Base-by-base conservation (phyloP, 1,284 basidiomycete species). In the Peniophora sp. region DNA sequence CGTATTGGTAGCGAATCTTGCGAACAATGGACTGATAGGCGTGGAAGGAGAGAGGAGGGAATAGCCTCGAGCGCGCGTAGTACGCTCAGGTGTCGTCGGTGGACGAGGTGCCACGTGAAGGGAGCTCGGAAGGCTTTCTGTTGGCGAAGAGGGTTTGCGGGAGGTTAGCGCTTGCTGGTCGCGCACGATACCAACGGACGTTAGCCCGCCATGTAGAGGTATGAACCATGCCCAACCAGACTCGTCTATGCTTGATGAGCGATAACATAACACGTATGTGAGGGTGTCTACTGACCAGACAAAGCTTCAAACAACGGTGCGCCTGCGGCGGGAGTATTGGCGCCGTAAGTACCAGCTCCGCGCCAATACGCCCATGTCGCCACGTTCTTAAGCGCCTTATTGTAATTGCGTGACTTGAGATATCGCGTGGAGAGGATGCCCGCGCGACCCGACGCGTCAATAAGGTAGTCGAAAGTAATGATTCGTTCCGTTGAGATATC, bases 141-240 rank as follows among this genome's bases (percentile, higher is more conserved):
- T 68, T 64, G 43, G 72, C 69, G 57, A 74, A 74, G 11, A 60
- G 52, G 39, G 5, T 45, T 6, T 47, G n/a, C 32, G 41, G 17
- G 27, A 51, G 36, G 20, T 48, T 24, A 52, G 47, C 8, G 52
- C 37, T 3, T 75, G 74, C 58, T 88, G 77, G 56, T 85, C 77
- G 71, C 85, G 80, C 23, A 88, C 85, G 35, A 89, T 63, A 15
- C 86, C 86, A 6, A 88, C 69, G 2, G 85, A 88, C 0, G 80
- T 81, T 9, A 79, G 74, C 9, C 79, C 83, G 51, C 81, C 73
- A 59, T 84, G 78, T 24, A 89, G 71, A 23, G 86, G 86, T 50
- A 89, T 89, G 52, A 83, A 85, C 86, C 87, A 89, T 8, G 72
- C 75, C 81, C 85, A 89, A 5, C 86, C 86, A 6, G 82, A 79